Evolutionary conservation across 306 rosid genomes (phyloP).

Genomic region (Datisca glomerata): DNA sequence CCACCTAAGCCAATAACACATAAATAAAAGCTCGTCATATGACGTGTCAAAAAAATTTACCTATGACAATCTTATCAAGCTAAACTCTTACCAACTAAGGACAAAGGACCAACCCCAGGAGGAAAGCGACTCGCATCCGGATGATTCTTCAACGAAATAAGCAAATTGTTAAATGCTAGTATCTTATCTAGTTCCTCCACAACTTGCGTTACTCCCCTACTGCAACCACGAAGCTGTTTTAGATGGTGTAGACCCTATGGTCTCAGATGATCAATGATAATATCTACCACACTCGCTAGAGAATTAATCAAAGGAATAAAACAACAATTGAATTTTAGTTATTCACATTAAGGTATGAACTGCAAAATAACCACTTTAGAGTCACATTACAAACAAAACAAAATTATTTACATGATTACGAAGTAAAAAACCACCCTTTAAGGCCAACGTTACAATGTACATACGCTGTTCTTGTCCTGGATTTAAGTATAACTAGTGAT

Average conservation of each 20-base stretch:
- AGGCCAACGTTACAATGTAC: slow-evolving; percentile 13
- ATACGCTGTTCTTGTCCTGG: slow-evolving; percentile 79
- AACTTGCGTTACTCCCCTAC: slow-evolving; percentile 48
- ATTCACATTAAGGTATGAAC: not conserved
- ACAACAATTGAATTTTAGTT: not conserved
- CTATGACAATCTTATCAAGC: slow-evolving; percentile 4
- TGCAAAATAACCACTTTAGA: too few relatives aligned
- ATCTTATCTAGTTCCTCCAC: slow-evolving; percentile 63
- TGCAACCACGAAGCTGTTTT: slow-evolving; percentile 31
- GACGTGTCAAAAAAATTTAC: slow-evolving; percentile 6
- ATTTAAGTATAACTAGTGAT: slow-evolving; percentile 53
- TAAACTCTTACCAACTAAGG: slow-evolving; percentile 52
- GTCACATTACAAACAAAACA: too few relatives aligned
- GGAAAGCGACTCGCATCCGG: slow-evolving; percentile 63
- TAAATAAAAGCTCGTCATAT: slow-evolving; percentile 15
- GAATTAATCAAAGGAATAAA: not conserved
- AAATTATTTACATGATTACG: too few relatives aligned
- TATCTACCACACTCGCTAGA: too few relatives aligned
- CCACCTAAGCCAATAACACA: slow-evolving; percentile 53
- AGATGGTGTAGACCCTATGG: slow-evolving; percentile 10
- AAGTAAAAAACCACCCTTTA: too few relatives aligned
- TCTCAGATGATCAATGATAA: too few relatives aligned
- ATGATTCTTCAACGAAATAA: slow-evolving; percentile 69
- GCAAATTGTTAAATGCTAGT: slow-evolving; percentile 52
- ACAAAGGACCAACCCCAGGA: slow-evolving; percentile 78